Evolutionary conservation across 352 stramenopile genomes (phyloP).

Genomic region (Pythium aristosporum): DNA sequence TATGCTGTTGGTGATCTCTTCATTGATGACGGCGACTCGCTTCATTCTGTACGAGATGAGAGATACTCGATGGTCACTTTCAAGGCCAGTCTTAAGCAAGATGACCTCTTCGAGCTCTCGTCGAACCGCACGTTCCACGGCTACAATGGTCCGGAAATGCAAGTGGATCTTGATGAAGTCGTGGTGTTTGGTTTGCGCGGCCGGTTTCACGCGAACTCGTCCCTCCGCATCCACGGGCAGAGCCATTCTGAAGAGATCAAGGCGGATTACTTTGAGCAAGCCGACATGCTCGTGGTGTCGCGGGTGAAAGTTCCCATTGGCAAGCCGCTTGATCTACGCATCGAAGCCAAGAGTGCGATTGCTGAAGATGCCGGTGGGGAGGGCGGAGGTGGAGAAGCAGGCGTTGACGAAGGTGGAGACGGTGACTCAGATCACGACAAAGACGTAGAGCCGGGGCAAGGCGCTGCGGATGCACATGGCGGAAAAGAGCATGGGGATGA

Average conservation of each 20-base stretch:
- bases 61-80: slow-evolving; percentile 60
- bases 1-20: slow-evolving; percentile 62
- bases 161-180: slow-evolving; percentile 48
- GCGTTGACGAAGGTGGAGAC: neutral
- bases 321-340: slow-evolving; percentile 44
- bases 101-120: slow-evolving; percentile 41
- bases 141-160: slow-evolving; percentile 72
- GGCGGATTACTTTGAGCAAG: slow-evolving; percentile 67
- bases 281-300: slow-evolving; percentile 58
- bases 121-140: slow-evolving; percentile 36
- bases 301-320: slow-evolving; percentile 44
- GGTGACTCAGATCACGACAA: neutral
- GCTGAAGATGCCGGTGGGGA: slow-evolving; percentile 1
- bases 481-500: slow-evolving; percentile 24
- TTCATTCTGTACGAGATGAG: slow-evolving; percentile 54
- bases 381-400: neutral
- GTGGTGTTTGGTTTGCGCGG: slow-evolving; percentile 57
- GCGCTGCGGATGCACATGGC: slow-evolving; percentile 1
- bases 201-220: slow-evolving; percentile 57
- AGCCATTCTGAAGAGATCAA: slow-evolving; percentile 29
- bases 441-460: slow-evolving; percentile 6
- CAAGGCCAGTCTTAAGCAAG: slow-evolving; percentile 34
- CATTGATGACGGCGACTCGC: slow-evolving; percentile 71
- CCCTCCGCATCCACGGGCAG: slow-evolving; percentile 30
- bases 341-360: slow-evolving; percentile 22